Conservation (phyloP, 1,284 basidiomycete species). For the Melanopsichium pennsylvanicum region DNA sequence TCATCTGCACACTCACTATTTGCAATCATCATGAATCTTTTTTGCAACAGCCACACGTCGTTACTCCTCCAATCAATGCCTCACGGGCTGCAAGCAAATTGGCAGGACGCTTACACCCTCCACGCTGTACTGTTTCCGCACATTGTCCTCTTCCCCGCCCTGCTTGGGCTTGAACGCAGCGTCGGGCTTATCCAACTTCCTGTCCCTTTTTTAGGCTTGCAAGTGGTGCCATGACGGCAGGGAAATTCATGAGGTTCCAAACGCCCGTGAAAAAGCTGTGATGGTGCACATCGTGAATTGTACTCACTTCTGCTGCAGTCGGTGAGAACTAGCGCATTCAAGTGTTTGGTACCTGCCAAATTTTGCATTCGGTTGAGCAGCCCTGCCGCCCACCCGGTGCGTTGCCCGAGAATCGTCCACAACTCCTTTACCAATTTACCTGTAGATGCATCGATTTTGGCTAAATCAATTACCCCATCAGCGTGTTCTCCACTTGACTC, state of each 20-base stretch:
- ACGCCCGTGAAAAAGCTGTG: conserved; percentile 50
- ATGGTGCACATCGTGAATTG: conserved; percentile 36
- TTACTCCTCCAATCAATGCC: conserved; percentile 39
- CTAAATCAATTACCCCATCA: conserved; percentile 40
- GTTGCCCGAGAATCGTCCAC: conserved; percentile 41
- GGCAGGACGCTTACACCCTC: conserved; percentile 35
- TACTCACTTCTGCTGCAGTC: conserved; percentile 34
- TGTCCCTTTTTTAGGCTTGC: conserved; percentile 17
- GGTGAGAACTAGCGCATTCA: conserved; percentile 45
- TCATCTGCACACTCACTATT: conserved; percentile 5
- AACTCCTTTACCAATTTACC: conserved; percentile 25
- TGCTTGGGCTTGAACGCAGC: conserved; percentile 4
- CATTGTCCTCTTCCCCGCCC: conserved; percentile 13
- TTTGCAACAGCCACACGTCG: conserved; percentile 35
- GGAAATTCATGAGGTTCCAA: conserved; percentile 54
- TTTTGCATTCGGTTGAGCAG: conserved; percentile 25
- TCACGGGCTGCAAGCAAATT: conserved; percentile 42
- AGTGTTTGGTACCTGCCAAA: conserved; percentile 10
- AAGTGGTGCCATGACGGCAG: conserved; percentile 35
- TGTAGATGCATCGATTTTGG: conserved; percentile 2
- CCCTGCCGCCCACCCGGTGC: conserved; percentile 34
- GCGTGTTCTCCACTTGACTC: conserved; percentile 35
- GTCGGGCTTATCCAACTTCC: conserved; percentile 6
- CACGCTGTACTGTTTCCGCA: conserved; percentile 43
- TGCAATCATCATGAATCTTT: conserved; percentile 19